A percentile compares a stretch with the other conserved stretches of the same genome.
These are phyloP conservation scores for Suillus sp. DNA, from an alignment of 768 basidiomycete species.

Conservation along the genomic window DNA sequence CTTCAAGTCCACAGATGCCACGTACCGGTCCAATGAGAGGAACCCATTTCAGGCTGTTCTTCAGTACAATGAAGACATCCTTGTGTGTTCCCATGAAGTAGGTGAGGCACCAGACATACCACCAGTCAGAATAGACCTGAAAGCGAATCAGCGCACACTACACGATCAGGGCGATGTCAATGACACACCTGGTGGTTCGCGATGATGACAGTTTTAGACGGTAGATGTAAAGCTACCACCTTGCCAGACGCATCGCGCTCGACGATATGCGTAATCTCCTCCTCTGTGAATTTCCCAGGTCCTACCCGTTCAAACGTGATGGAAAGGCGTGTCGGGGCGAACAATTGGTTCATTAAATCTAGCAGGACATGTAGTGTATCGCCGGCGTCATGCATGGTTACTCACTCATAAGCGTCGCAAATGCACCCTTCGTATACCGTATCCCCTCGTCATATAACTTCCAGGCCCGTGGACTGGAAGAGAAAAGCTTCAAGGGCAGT, in stretches of 20 bases:
- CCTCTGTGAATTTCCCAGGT: constrained; percentile 58
- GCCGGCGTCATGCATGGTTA: constrained; percentile 17
- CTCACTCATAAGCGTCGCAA: constrained; percentile 74
- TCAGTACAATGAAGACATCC: constrained; percentile 88
- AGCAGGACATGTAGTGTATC: constrained; percentile 7
- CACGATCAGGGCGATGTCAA: constrained; percentile 1
- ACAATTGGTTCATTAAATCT: constrained; percentile 84
- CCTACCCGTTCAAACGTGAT: constrained; percentile 77
- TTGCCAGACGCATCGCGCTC: constrained; percentile 57
- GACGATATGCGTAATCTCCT: constrained; percentile 60
- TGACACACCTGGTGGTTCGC: constrained; percentile 86
- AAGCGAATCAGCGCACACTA: constrained; percentile 1
- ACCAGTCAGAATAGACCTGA: constrained; percentile 80
- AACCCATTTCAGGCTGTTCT: constrained; percentile 84
- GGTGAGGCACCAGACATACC: constrained; percentile 85
- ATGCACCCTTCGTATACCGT: constrained; percentile 80
- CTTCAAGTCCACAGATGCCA: constrained; percentile 10
- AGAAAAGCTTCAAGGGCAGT: constrained; percentile 65
- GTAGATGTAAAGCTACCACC: constrained; percentile 65
- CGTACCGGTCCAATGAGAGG: constrained; percentile 89
- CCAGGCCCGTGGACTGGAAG: constrained; percentile 52
- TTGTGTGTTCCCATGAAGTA: constrained; percentile 71
- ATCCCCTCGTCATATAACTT: constrained; percentile 69
- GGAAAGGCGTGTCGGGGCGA: constrained; percentile 72
- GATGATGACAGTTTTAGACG: constrained; percentile 80